These are phyloP conservation scores for Rosa rugosa DNA, from an alignment of 306 rosid species.

Conservation along the genomic window DNA sequence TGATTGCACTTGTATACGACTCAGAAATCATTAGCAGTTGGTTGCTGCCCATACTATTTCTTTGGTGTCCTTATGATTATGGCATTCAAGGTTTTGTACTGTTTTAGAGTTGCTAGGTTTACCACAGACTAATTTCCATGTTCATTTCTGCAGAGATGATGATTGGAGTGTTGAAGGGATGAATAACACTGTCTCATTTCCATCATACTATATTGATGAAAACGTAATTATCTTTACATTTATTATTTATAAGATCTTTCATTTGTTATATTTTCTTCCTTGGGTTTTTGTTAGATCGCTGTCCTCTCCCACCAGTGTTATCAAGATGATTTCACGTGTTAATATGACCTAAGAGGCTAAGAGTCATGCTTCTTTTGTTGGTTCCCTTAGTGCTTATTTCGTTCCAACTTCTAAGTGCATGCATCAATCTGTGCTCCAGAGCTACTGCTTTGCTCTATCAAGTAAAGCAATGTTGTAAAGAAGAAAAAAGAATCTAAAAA, in stretches of 20 bases:
- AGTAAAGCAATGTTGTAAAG: not conserved
- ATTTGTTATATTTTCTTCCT: conserved; percentile 5
- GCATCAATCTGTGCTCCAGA: no score
- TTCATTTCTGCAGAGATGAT: conserved; percentile 74
- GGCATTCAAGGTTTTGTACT: not conserved
- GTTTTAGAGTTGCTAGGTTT: conserved; percentile 17
- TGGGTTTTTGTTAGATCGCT: conserved; percentile 8
- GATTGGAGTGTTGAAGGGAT: conserved; percentile 89
- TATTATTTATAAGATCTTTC: conserved; percentile 23
- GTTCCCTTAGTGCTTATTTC: not conserved
- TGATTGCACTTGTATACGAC: not conserved
- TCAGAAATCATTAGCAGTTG: not conserved
- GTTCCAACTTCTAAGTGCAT: not conserved
- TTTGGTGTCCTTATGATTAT: not conserved
- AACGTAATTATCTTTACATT: conserved; percentile 59
- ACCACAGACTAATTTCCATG: conserved; percentile 29
- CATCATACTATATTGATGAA: conserved; percentile 97
- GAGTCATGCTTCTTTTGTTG: not conserved
- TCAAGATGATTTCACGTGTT: not conserved
- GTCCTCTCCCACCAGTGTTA: not conserved
- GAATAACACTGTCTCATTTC: conserved; percentile 78
- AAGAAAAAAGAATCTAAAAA: not conserved
- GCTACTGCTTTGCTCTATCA: not conserved
- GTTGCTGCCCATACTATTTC: not conserved
- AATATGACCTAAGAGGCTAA: not conserved